Base-by-base conservation (phyloP, 108 stramenopile genomes). In the Bacterosira constricta region DNA sequence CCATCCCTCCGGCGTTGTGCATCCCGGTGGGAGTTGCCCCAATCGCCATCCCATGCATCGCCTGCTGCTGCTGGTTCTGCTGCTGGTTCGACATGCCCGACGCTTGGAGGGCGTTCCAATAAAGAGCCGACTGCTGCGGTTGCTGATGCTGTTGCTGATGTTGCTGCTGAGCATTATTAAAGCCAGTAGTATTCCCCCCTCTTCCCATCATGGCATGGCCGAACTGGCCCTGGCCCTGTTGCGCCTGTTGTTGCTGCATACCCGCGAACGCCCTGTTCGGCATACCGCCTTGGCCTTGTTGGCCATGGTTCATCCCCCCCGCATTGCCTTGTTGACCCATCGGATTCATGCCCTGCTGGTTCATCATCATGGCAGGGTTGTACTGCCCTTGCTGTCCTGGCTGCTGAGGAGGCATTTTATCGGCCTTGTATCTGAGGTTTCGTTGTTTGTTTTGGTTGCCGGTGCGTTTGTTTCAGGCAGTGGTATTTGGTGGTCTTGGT, bases 71-170 rank as follows among this genome's bases (percentile, higher is more conserved):
- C 41, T 42, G 39, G 10, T 27, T 20, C 10, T 59, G 58, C 29
- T 39, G 39, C 18, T 59, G 58, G 18, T 18, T 32, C 10, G 21
- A 20, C 26, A 42, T 41, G 30, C 39, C 20, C 30, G 41, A 41
- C 2, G 39, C 58, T 6, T 59, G 58, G 3, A 42, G 21, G 39
- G 58, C 58, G 41, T 34, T 59, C 58, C 58, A 59, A 59, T 39
- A 59, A 32, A 41, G 37, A 20, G 58, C 17, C 26, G 11, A 1
- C 50, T 51, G 50, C 20, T 1, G 21, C 50, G n/a, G n/a, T n/a
- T n/a, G n/a, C n/a, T n/a, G n/a, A n/a, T 51, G 44, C 44, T 45
- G 44, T 18, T 45, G 44, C n/a, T n/a, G n/a, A n/a, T n/a, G n/a
- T n/a, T n/a, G n/a, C n/a, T n/a, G n/a, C 44, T 45, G 50, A 23